A percentile compares a stretch with the other conserved stretches of the same genome.
phyloP scores from a whole-genome alignment of 2,329 filamentous ascomycete genomes.

The Botryotinia convoluta region DNA sequence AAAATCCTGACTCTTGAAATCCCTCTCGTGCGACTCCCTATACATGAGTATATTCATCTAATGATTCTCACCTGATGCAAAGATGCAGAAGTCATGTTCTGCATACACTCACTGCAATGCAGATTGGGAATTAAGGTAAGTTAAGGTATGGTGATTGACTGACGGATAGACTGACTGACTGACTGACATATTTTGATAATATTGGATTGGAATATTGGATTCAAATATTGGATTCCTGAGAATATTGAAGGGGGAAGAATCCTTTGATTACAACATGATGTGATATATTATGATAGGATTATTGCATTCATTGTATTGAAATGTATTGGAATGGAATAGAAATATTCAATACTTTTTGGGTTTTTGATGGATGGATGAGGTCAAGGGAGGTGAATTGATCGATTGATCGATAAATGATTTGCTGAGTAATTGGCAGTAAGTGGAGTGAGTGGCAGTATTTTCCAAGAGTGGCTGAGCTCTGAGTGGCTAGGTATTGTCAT shows the following conservation, averaged over 20 bases:
- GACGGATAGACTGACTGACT: background rate
- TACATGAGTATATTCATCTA: background rate
- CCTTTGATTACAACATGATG: background rate
- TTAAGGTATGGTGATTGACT: background rate
- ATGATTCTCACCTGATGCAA: background rate
- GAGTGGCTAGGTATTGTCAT: background rate
- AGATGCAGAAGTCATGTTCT: background rate
- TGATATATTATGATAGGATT: background rate
- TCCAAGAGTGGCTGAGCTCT: background rate
- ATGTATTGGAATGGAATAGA: background rate
- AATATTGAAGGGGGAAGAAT: background rate
- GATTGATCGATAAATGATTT: too few species aligned
- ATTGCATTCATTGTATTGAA: background rate
- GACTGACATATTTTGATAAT: background rate
- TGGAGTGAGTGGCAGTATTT: background rate
- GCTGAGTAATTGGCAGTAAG: background rate
- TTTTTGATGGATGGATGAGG: background rate
- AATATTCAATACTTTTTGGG: background rate
- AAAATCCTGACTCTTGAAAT: background rate
- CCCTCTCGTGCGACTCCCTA: background rate
- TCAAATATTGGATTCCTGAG: background rate
- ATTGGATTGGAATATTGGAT: background rate
- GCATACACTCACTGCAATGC: background rate
- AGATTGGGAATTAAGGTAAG: background rate
- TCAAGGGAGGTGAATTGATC: background rate